Conservation (phyloP, 768 basidiomycete genomes). For the Zangia roseola region DNA sequence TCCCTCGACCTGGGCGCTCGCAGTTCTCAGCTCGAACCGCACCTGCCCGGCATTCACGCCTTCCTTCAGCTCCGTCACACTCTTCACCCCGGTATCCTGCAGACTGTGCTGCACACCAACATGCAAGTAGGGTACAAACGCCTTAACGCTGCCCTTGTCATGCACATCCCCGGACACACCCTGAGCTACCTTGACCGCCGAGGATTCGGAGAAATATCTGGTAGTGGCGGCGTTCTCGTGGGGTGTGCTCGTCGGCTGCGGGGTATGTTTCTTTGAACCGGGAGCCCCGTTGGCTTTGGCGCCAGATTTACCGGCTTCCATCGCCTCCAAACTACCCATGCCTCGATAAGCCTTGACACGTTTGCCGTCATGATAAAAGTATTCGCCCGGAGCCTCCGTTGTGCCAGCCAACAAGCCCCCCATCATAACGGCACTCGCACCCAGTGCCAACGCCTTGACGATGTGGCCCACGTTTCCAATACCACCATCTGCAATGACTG, state of each 20-base stretch:
- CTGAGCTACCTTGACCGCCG: conserved; percentile 93
- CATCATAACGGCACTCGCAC: conserved; percentile 99
- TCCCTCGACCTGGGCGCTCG: conserved; percentile 94
- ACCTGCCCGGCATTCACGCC: conserved; percentile 66
- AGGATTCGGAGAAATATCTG: conserved; percentile 56
- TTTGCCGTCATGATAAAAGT: conserved; percentile 99
- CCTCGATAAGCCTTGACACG: conserved; percentile 98
- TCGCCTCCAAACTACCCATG: conserved; percentile 95
- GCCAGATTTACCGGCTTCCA: conserved; percentile 67
- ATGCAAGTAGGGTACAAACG: conserved; percentile 85
- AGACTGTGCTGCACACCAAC: conserved; percentile 89
- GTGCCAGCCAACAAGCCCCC: conserved; percentile 94
- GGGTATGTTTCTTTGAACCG: conserved; percentile 45
- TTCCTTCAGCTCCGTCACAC: conserved; percentile 62
- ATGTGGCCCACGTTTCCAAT: conserved; percentile 95
- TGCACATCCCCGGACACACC: conserved; percentile 96
- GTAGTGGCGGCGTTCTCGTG: conserved; percentile 94
- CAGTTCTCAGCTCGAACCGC: conserved; percentile 89
- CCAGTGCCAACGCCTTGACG: conserved; percentile 92
- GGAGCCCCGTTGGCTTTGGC: conserved; percentile 23
- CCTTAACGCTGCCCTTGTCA: conserved; percentile 93
- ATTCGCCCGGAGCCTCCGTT: conserved; percentile 96
- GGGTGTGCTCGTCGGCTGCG: conserved; percentile 44
- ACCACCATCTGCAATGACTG: conserved; percentile 96
- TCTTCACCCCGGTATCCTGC: conserved; percentile 86